These are phyloP conservation scores for Penicillium sp. DNA, from an alignment of 2,329 filamentous ascomycete species.

Conservation along the genomic window DNA sequence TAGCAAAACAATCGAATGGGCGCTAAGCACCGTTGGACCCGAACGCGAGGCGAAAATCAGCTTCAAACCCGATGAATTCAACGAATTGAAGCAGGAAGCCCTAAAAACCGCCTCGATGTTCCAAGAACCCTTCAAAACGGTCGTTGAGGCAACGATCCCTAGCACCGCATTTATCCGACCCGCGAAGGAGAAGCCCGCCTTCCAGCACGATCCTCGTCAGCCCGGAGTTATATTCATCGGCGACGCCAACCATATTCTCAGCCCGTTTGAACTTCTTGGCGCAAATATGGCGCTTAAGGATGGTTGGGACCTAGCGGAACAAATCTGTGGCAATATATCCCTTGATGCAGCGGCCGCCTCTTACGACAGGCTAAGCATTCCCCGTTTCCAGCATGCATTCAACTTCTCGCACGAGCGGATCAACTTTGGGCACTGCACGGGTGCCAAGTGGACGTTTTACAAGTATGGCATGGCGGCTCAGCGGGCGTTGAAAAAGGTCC, in stretches of 20 bases:
- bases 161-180: conserved; percentile 42
- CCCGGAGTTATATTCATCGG: conserved; percentile 49
- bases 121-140: conserved; percentile 44
- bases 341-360: conserved; percentile 28
- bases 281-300: conserved; percentile 52
- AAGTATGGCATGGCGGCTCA: conserved; percentile 9
- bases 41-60: conserved; percentile 2
- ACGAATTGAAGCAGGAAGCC: not conserved
- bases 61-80: not conserved
- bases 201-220: conserved; percentile 37
- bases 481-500: not conserved
- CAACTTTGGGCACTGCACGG: conserved; percentile 2
- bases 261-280: conserved; percentile 51
- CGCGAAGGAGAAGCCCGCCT: conserved; percentile 48
- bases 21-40: not conserved
- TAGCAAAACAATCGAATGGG: conserved; percentile 2
- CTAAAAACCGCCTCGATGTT: conserved; percentile 36
- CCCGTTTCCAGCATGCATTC: conserved; percentile 23
- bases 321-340: conserved; percentile 34
- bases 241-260: conserved; percentile 53
- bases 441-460: conserved; percentile 5
- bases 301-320: conserved; percentile 48
- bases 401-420: conserved; percentile 5
- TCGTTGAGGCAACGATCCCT: conserved; percentile 44
- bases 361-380: conserved; percentile 41